phyloP scores from a whole-genome alignment of 1,284 basidiomycete species.

The Sporisorium graminicola region DNA sequence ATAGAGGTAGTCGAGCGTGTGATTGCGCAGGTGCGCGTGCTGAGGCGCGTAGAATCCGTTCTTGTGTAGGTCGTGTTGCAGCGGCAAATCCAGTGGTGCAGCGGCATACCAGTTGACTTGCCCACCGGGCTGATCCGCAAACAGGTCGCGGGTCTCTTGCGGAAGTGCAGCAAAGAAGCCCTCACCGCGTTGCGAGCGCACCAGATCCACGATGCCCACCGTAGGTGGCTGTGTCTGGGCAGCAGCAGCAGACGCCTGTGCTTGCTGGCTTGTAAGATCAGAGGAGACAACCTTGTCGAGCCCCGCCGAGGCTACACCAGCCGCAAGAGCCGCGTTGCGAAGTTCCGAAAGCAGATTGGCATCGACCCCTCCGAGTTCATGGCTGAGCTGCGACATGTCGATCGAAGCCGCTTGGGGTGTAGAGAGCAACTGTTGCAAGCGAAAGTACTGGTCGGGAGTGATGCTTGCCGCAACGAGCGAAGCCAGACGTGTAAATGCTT shows the following conservation, averaged over 20 bases:
- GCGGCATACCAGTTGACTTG: slow-evolving; percentile 61
- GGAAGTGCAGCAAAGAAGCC: slow-evolving; percentile 55
- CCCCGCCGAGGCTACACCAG: slow-evolving; percentile 36
- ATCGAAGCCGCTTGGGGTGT: slow-evolving; percentile 39
- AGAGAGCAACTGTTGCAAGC: slow-evolving; percentile 45
- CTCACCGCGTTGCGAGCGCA: slow-evolving; percentile 49
- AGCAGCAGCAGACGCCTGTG: slow-evolving; percentile 2
- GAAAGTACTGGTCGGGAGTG: slow-evolving; percentile 45
- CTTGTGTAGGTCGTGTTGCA: slow-evolving; percentile 49
- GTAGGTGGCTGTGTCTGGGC: slow-evolving; percentile 25
- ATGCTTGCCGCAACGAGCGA: slow-evolving; percentile 38
- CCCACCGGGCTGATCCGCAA: slow-evolving; percentile 53
- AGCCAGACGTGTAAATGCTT: slow-evolving; percentile 41
- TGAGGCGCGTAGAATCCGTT: slow-evolving; percentile 47
- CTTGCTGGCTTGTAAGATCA: slow-evolving; percentile 12
- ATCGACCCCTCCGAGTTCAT: slow-evolving; percentile 41
- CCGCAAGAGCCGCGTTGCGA: slow-evolving; percentile 43
- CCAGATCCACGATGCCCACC: slow-evolving; percentile 38
- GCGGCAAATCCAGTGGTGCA: slow-evolving; percentile 51
- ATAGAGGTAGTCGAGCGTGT: slow-evolving; percentile 55
- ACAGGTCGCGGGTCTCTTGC: slow-evolving; percentile 48
- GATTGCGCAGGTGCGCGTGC: slow-evolving; percentile 40
- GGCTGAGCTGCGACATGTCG: slow-evolving; percentile 43
- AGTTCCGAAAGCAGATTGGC: slow-evolving; percentile 36
- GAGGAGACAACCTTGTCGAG: slow-evolving; percentile 34